Percentiles rank a stretch among this genome's conserved stretches.
These are phyloP conservation scores for Rauvolfia tetraphylla DNA, from an alignment of 257 asterid species.

Conservation along the genomic window DNA sequence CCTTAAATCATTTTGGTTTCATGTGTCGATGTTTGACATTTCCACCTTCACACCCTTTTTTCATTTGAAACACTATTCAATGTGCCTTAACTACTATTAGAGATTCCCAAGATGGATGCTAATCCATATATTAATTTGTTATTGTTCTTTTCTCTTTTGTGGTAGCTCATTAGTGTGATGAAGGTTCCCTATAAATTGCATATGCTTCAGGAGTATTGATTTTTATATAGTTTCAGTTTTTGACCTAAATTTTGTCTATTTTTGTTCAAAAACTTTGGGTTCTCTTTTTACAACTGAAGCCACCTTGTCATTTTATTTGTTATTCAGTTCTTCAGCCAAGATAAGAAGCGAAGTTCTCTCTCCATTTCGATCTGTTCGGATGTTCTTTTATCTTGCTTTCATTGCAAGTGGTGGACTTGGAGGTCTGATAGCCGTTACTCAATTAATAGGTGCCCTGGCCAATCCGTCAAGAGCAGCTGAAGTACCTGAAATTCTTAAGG, in stretches of 20 bases:
- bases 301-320: conserved; percentile 26
- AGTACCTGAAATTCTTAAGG: conserved; percentile 58
- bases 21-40: background rate
- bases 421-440: conserved; percentile 65
- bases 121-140: background rate
- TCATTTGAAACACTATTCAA: background rate
- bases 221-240: background rate
- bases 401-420: conserved; percentile 84
- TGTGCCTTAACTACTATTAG: background rate
- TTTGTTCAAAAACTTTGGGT: conserved; percentile 8
- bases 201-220: background rate
- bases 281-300: conserved; percentile 23
- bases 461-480: conserved; percentile 69
- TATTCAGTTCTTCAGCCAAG: conserved; percentile 77
- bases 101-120: background rate
- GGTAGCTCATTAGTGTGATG: background rate
- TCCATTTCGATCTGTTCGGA: conserved; percentile 84
- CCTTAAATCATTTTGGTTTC: background rate
- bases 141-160: background rate
- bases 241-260: conserved; percentile 7
- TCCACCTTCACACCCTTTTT: background rate
- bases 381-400: conserved; percentile 90
- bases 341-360: conserved; percentile 89
- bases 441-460: conserved; percentile 60
- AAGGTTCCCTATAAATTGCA: background rate